These are phyloP conservation scores for Microbotryomycetes sp. DNA, from an alignment of 1,284 basidiomycete species.

Conservation along the genomic window DNA sequence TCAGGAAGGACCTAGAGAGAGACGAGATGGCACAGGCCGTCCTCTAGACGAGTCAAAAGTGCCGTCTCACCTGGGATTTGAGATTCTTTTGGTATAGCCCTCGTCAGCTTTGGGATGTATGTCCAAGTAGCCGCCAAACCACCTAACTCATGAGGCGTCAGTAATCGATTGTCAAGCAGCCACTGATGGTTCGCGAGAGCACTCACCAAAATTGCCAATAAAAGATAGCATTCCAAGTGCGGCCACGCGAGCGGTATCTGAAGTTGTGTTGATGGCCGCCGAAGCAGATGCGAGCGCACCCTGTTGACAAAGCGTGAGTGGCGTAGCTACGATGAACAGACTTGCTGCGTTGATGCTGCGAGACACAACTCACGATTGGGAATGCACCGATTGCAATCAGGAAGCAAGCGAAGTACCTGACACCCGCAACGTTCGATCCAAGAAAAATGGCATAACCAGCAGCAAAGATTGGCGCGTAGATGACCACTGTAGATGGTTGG, in stretches of 20 bases:
- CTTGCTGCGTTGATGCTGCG: no score
- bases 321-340: no score
- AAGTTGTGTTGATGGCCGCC: constrained; percentile 35
- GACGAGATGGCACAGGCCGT: no score
- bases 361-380: constrained; percentile 28
- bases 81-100: no score
- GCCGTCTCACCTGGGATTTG: no score
- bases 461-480: constrained; percentile 32
- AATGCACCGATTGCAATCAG: constrained; percentile 40
- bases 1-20: no score
- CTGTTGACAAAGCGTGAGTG: no score
- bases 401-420: constrained; percentile 37
- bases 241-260: constrained; percentile 35
- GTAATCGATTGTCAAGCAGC: no score
- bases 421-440: constrained; percentile 25
- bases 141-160: no score
- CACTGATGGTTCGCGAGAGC: no score
- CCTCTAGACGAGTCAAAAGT: no score
- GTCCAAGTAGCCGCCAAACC: constrained; percentile 34
- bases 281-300: constrained; percentile 34
- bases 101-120: constrained; percentile 24
- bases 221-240: constrained; percentile 36
- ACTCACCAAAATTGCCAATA: constrained; percentile 35
- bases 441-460: constrained; percentile 38
- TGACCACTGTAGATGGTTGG: constrained; percentile 38